Evolutionary conservation across 352 stramenopile genomes (phyloP), one percentile per base, ranked within the genome.

Genomic region (Globisporangium polare): DNA sequence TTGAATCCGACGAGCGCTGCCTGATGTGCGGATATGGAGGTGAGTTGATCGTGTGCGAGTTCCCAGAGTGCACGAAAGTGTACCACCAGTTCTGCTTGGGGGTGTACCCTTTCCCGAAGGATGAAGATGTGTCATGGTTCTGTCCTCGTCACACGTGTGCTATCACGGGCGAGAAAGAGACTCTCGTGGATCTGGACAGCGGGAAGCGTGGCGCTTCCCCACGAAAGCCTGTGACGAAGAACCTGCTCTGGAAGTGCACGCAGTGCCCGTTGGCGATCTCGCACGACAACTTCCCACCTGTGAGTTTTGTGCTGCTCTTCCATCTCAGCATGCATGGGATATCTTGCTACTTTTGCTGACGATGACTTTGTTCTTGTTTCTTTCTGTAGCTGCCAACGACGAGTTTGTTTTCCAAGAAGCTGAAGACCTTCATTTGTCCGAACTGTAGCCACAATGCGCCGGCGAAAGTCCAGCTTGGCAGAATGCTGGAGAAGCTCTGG

Each of bases 21-120:
- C 65, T 92, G 22, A 63, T 95, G 17, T 95, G 86, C 59, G 77
- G 80, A 6, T 91, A 91, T 66, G 84, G 83, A 26, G 86, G 86
- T 33, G 86, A 95, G 46, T 55, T 95, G 5, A 83, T 94, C 24
- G 77, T 95, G 13, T 95, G 86, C 62, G 86, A 95, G 61, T 94
- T 93, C 55, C 70, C 69, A 41, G 75, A 67, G 0, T 95, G 86
- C 58, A 87, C 83, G 12, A 95, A 95, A 67, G 86, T 95, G 20
- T 95, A 94, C 53, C 86, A 95, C 58, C 84, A 92, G 63, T 92
- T 92, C 66, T 95, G 86, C 67, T 65, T 95, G 24, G 84, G 85
- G 0, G 74, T 77, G 26, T 94, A 85, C 60, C 78, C 85, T 8
- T 93, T 92, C 45, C 83, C 85, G 26, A 88, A 88, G 35, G 77